These are phyloP conservation scores for Cetraspora pellucida DNA, from an alignment of 192 early-diverging fungal species.

Conservation along the genomic window DNA sequence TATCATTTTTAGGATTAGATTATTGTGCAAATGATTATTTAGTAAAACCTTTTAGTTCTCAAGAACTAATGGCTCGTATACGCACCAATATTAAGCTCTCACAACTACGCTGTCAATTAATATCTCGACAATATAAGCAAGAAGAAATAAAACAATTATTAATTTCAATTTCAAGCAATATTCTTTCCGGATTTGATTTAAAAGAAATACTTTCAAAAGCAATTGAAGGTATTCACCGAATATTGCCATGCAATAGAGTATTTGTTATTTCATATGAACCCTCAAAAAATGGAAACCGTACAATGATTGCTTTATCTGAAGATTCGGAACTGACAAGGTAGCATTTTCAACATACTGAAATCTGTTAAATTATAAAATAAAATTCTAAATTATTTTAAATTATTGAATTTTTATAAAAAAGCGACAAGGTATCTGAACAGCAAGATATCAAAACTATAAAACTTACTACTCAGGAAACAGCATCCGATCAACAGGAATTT, in stretches of 20 bases:
- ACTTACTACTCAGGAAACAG: background rate
- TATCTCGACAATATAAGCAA: slow-evolving; percentile 42
- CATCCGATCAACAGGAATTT: background rate
- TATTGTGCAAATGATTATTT: slow-evolving; percentile 65
- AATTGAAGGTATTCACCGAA: slow-evolving; percentile 37
- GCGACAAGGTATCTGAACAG: too few species aligned
- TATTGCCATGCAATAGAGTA: slow-evolving; percentile 44
- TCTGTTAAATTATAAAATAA: too few species aligned
- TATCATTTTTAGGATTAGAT: slow-evolving; percentile 46
- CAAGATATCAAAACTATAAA: background rate
- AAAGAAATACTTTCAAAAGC: slow-evolving; percentile 41
- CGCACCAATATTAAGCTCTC: slow-evolving; percentile 53
- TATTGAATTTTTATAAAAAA: too few species aligned
- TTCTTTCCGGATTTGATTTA: slow-evolving; percentile 40
- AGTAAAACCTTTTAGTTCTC: slow-evolving; percentile 49
- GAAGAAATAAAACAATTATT: slow-evolving; percentile 46
- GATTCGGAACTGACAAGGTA: too few species aligned
- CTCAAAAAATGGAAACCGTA: background rate
- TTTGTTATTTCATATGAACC: slow-evolving; percentile 19
- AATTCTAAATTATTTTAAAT: too few species aligned
- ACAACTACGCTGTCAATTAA: slow-evolving; percentile 45
- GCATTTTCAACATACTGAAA: too few species aligned
- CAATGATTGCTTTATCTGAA: background rate
- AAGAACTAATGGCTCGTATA: slow-evolving; percentile 60
- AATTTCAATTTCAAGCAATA: slow-evolving; percentile 43